phyloP scores from a whole-genome alignment of 176 grass and related monocot genomes.

The Musa acuminata region DNA sequence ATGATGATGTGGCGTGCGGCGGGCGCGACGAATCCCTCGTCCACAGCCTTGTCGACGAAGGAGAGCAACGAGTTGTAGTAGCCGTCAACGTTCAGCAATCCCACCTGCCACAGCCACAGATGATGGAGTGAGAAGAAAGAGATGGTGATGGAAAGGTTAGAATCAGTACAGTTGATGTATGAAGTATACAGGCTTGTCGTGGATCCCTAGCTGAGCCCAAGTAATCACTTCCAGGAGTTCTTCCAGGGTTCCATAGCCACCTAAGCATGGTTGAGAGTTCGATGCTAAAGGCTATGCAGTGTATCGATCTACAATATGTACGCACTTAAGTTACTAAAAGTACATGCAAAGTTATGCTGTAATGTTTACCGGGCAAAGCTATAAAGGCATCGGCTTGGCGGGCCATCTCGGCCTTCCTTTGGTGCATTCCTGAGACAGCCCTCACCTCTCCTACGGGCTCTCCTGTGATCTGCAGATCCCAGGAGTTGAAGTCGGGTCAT shows the following conservation, averaged over 20 bases:
- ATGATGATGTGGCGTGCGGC: not conserved
- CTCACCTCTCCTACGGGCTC: conserved; percentile 10
- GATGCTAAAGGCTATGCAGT: no score
- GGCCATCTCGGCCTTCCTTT: conserved; percentile 13
- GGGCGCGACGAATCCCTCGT: not conserved
- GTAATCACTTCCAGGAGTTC: conserved; percentile 6
- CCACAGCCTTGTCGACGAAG: not conserved
- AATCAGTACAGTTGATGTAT: no score
- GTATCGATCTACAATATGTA: no score
- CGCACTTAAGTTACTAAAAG: no score
- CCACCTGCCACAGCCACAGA: not conserved
- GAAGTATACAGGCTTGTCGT: not conserved
- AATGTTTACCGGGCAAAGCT: not conserved
- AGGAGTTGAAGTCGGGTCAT: no score
- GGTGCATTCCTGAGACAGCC: conserved; percentile 8
- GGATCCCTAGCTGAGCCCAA: not conserved
- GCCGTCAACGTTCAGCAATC: not conserved
- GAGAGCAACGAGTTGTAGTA: conserved; percentile 6
- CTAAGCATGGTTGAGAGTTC: not conserved
- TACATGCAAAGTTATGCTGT: not conserved
- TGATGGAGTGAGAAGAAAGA: not conserved
- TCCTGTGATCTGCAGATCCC: conserved; percentile 5
- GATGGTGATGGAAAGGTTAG: no score
- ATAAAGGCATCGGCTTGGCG: conserved; percentile 11
- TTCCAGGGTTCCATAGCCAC: not conserved